Conservation (phyloP, 305 asterid species). For the Fraxinus baroniana region DNA sequence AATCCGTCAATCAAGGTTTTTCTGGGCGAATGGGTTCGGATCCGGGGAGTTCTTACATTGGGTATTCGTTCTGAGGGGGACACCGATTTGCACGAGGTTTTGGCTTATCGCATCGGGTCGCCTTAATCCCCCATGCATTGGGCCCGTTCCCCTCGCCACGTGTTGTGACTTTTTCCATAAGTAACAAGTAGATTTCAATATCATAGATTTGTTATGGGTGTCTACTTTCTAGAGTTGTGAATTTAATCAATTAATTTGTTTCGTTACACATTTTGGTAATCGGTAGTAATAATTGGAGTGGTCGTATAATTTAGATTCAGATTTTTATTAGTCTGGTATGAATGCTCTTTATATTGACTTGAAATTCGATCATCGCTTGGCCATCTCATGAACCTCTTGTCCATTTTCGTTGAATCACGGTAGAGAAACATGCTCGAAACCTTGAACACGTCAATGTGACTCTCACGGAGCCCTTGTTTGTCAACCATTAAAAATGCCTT, state of each 20-base stretch:
- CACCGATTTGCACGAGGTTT: too few relatives aligned
- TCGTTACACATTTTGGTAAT: background rate
- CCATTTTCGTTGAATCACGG: background rate
- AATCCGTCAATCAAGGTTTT: too few relatives aligned
- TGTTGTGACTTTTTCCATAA: too few relatives aligned
- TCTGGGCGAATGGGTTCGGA: too few relatives aligned
- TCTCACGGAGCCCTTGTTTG: background rate
- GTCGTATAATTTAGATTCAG: background rate
- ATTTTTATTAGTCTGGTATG: too few relatives aligned
- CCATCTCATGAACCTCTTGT: background rate
- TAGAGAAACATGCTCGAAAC: background rate
- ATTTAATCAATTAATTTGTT: too few relatives aligned
- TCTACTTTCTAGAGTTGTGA: background rate
- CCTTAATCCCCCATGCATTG: too few relatives aligned
- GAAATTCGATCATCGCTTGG: background rate
- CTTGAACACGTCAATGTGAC: background rate
- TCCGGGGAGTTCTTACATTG: too few relatives aligned
- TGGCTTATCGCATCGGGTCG: too few relatives aligned
- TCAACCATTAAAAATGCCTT: too few relatives aligned
- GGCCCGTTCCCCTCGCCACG: too few relatives aligned
- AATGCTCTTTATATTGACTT: background rate
- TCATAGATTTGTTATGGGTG: constrained; percentile 21
- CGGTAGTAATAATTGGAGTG: background rate
- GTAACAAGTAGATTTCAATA: background rate
- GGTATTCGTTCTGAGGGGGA: too few relatives aligned